A percentile compares a stretch with the other conserved stretches of the same genome.
These are phyloP conservation scores for Globisporangium carolinianum DNA, from an alignment of 352 stramenopile genomes.

Conservation along the genomic window DNA sequence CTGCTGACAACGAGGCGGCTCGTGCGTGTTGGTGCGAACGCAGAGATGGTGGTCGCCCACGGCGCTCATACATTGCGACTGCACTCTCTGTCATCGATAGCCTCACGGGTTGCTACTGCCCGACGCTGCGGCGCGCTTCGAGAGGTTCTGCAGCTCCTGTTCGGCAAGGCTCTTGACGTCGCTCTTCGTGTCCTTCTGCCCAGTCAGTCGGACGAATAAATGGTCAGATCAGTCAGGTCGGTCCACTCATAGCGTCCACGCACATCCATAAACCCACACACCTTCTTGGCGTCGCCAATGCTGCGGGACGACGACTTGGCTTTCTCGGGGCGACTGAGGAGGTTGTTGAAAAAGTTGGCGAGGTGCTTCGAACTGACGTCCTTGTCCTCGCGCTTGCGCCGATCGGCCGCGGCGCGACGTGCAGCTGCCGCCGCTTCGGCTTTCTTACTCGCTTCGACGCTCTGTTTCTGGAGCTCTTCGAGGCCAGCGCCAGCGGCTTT, in stretches of 20 bases:
- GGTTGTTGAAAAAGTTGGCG: constrained; percentile 86
- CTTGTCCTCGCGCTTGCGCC: constrained; percentile 73
- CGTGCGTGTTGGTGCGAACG: too few species aligned
- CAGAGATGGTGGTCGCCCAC: too few species aligned
- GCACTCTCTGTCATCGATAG: too few species aligned
- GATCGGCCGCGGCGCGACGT: constrained; percentile 59
- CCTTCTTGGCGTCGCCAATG: constrained; percentile 57
- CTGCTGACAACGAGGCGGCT: too few species aligned
- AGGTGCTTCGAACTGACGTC: constrained; percentile 82
- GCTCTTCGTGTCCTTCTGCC: constrained; percentile 51
- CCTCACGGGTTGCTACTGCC: constrained; percentile 8
- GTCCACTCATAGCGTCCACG: not conserved
- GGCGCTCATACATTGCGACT: too few species aligned
- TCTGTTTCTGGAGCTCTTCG: constrained; percentile 80
- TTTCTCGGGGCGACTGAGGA: constrained; percentile 80
- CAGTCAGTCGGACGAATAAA: not conserved
- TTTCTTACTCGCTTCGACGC: constrained; percentile 79
- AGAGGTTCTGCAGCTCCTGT: constrained; percentile 42
- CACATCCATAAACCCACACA: constrained; percentile 6
- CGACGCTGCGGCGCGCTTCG: constrained; percentile 23
- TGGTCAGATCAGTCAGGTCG: not conserved
- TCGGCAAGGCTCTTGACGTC: constrained; percentile 53
- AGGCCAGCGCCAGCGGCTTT: constrained; percentile 69
- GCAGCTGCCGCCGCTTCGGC: constrained; percentile 58
- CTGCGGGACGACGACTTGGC: constrained; percentile 53